Evolutionary conservation across 345 rosid species (phyloP), one percentile per base, ranked within the genome.

Genomic region (Gossypium longicalyx): DNA sequence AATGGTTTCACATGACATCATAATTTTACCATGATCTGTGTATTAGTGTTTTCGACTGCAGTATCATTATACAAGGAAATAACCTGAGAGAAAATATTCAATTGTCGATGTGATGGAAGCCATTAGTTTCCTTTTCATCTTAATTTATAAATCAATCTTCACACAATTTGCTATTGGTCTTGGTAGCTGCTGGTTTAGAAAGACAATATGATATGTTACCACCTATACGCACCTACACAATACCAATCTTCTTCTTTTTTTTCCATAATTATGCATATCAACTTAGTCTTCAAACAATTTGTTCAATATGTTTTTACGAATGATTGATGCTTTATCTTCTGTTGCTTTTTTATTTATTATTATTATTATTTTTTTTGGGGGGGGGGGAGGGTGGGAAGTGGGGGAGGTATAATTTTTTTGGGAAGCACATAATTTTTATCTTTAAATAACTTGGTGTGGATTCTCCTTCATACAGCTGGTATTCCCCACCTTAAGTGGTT

Each of bases 401-500:
- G 41, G 38, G 41, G 1, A 34, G 7, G 41, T 34, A 34, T 34
- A 34, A 34, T 34, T 4, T 23, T 10, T 17, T 51, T 49, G n/a
- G 52, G 38, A 57, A 27, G 63, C 16, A 49, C 15, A 12, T 22
- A 66, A 47, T 60, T 5, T 44, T 49, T 75, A 48, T 19, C n/a
- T 73, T 58, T 12, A 65, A 54, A 53, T 49, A n/a, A 51, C 9
- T 71, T 59, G n/a, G 68, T 61, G 6, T 70, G 57, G 6, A 43
- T 81, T 79, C 77, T 59, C 47, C 49, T 34, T 56, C 56, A 49
- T 80, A 81, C 66, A 91, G 97, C 90, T 64, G 97, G 97, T 73
- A 82, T 91, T 80, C 97, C 97, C 20, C 90, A 88, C 80, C 90
- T 91, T 48, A 88, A 90, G 79, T 91, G 97, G 97, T 91, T 86